Evolutionary conservation across 371 early-diverging fungal genomes (phyloP).

Genomic region (Mucor ambiguus): DNA sequence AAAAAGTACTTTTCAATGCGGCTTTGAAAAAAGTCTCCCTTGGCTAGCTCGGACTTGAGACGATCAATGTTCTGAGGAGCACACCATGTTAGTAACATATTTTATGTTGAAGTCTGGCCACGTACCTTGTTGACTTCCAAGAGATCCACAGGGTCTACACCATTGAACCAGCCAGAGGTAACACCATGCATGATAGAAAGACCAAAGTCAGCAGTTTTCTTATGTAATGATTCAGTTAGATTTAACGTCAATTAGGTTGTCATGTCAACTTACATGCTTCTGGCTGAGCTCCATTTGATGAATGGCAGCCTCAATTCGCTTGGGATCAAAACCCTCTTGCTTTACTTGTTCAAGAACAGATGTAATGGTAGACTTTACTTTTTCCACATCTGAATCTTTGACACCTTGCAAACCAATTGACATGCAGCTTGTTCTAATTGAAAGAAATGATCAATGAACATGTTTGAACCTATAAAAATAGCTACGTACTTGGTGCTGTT

Average conservation of each 20-base stretch:
- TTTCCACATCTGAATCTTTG: slow-evolving; percentile 51
- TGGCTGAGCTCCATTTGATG: slow-evolving; percentile 90
- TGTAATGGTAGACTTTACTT: slow-evolving; percentile 73
- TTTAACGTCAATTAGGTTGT: background rate
- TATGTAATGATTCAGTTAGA: background rate
- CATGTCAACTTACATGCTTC: slow-evolving; percentile 69
- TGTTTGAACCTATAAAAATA: background rate
- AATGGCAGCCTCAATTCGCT: slow-evolving; percentile 85
- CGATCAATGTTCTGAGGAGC: slow-evolving; percentile 66
- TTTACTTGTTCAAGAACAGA: slow-evolving; percentile 69
- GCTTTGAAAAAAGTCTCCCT: slow-evolving; percentile 72
- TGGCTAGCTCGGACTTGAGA: slow-evolving; percentile 62
- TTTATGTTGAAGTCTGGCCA: background rate
- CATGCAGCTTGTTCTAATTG: slow-evolving; percentile 49
- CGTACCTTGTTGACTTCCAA: slow-evolving; percentile 75
- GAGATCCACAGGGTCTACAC: slow-evolving; percentile 84
- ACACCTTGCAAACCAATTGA: slow-evolving; percentile 78
- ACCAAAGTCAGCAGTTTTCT: slow-evolving; percentile 91
- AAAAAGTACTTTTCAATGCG: slow-evolving; percentile 78
- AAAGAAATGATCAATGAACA: background rate
- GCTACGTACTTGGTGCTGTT: slow-evolving; percentile 56
- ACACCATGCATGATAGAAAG: slow-evolving; percentile 79
- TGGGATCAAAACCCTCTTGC: slow-evolving; percentile 76
- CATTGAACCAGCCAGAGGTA: slow-evolving; percentile 86
- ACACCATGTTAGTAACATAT: background rate